A percentile compares a stretch with the other conserved stretches of the same genome.
phyloP scores from a whole-genome alignment of 2,329 filamentous ascomycete genomes.

The Penicillium concentricum region DNA sequence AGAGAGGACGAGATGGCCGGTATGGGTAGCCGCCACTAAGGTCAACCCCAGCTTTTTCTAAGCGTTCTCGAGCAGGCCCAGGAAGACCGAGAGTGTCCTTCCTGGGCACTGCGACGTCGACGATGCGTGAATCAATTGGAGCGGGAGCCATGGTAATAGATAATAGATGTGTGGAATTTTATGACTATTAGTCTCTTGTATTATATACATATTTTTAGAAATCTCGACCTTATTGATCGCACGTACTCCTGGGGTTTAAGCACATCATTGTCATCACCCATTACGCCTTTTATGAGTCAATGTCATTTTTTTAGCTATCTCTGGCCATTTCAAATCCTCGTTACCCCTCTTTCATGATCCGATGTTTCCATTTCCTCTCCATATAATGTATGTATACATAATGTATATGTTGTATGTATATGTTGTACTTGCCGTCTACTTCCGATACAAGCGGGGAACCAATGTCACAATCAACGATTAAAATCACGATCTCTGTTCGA shows the following conservation, averaged over 20 bases:
- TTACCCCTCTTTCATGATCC: conserved; percentile 11
- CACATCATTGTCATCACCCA: conserved; percentile 32
- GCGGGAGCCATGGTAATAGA: conserved; percentile 50
- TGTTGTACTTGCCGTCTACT: no score
- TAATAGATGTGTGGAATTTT: background rate
- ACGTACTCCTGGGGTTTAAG: conserved; percentile 1
- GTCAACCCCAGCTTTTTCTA: conserved; percentile 69
- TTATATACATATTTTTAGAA: background rate
- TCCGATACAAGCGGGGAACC: no score
- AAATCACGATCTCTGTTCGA: conserved; percentile 17
- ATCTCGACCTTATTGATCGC: no score
- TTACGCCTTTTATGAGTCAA: conserved; percentile 28
- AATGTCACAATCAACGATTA: conserved; percentile 26
- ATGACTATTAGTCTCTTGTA: background rate
- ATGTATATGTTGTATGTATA: no score
- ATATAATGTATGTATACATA: no score
- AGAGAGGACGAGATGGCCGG: conserved; percentile 64
- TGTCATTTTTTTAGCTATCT: background rate
- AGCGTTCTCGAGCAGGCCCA: conserved; percentile 53
- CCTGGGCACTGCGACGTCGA: conserved; percentile 60
- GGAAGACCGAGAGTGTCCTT: conserved; percentile 67
- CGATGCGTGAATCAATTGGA: conserved; percentile 62
- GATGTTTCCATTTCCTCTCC: no score
- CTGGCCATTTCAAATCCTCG: background rate
- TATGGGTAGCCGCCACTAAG: conserved; percentile 71